Evolutionary conservation across 148 eudicot genomes (phyloP).

Genomic region (Rhododendron williamsianum): DNA sequence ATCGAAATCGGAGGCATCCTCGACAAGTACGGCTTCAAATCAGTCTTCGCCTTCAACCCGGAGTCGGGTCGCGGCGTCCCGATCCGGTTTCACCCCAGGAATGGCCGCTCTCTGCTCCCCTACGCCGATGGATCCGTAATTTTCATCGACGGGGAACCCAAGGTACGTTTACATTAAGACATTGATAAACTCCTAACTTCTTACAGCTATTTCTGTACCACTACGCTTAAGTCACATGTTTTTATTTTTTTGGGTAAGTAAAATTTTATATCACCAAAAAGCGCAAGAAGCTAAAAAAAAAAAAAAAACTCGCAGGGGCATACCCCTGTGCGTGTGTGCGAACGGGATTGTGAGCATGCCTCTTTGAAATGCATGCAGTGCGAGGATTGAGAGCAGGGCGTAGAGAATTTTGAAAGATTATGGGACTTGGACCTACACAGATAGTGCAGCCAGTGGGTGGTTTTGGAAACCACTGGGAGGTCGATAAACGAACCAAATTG

Average conservation of each 20-base stretch:
- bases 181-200: not conserved
- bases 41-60: constrained; percentile 61
- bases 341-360: not conserved
- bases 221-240: not conserved
- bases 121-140: constrained; percentile 61
- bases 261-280: too few relatives aligned
- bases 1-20: constrained; percentile 72
- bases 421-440: not conserved
- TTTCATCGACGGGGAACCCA: constrained; percentile 76
- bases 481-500: too few relatives aligned
- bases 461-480: not conserved
- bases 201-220: not conserved
- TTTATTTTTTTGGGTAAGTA: too few relatives aligned
- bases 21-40: constrained; percentile 61
- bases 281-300: too few relatives aligned
- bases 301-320: too few relatives aligned
- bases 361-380: not conserved
- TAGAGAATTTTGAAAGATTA: not conserved
- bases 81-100: constrained; percentile 62
- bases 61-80: constrained; percentile 61
- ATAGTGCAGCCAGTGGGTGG: not conserved
- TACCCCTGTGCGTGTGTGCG: not conserved
- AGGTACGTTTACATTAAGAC: constrained; percentile 36
- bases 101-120: constrained; percentile 72
- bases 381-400: not conserved